A percentile compares a stretch with the other conserved stretches of the same genome.
Conservation (phyloP, 2,329 filamentous ascomycete species). For the Xylaria sp. region DNA sequence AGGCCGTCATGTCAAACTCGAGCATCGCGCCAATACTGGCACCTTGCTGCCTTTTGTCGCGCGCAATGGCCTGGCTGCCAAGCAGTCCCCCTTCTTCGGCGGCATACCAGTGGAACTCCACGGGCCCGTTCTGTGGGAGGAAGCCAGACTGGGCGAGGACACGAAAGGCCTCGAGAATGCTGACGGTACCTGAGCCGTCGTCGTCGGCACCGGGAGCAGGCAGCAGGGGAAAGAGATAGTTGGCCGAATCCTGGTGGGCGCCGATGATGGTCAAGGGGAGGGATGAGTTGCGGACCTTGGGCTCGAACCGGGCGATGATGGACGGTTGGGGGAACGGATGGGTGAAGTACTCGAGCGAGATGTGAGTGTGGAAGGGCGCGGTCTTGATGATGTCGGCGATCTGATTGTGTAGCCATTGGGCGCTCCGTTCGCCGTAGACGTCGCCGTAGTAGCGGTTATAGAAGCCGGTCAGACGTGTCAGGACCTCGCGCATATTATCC, state of each 20-base stretch:
- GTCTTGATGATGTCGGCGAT: slow-evolving; percentile 65
- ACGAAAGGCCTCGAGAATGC: slow-evolving; percentile 77
- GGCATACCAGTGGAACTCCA: slow-evolving; percentile 88
- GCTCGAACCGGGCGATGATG: slow-evolving; percentile 79
- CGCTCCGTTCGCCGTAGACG: slow-evolving; percentile 46
- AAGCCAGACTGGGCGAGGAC: slow-evolving; percentile 70
- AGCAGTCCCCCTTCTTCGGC: slow-evolving; percentile 82
- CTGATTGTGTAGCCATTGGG: slow-evolving; percentile 69
- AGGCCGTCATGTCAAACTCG: slow-evolving; percentile 48
- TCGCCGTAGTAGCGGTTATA: slow-evolving; percentile 30
- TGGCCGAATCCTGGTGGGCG: slow-evolving; percentile 82
- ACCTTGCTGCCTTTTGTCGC: slow-evolving; percentile 65
- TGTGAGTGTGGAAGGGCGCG: slow-evolving; percentile 63
- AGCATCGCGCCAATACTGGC: slow-evolving; percentile 47
- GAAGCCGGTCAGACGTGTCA: slow-evolving; percentile 21
- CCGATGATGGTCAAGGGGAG: slow-evolving; percentile 62
- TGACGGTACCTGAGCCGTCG: slow-evolving; percentile 78
- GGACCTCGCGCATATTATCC: slow-evolving; percentile 18
- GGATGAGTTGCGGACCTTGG: slow-evolving; percentile 59
- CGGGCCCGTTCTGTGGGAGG: slow-evolving; percentile 66
- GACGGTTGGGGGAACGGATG: slow-evolving; percentile 78
- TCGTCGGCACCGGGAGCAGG: slow-evolving; percentile 78
- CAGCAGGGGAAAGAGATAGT: slow-evolving; percentile 73
- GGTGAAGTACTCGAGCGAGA: slow-evolving; percentile 66
- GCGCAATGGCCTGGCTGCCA: slow-evolving; percentile 56